A percentile compares a stretch with the other conserved stretches of the same genome.
phyloP scores from a whole-genome alignment of 306 rosid genomes.

The Pueraria montana region DNA sequence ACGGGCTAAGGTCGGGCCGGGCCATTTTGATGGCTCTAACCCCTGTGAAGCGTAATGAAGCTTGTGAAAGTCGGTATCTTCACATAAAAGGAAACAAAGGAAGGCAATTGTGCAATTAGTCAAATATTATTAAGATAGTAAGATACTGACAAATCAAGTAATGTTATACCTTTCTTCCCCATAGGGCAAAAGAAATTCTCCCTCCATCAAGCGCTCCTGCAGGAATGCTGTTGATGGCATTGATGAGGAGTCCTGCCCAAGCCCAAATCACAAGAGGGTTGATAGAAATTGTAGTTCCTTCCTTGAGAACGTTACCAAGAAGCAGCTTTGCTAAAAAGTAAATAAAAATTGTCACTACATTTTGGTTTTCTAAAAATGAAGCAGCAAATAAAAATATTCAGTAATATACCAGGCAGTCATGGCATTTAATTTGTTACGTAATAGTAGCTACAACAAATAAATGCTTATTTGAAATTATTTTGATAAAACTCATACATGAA shows the following conservation, averaged over 20 bases:
- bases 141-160: slow-evolving; percentile 21
- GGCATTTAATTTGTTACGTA: neutral
- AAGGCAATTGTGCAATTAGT: neutral
- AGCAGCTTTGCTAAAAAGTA: slow-evolving; percentile 80
- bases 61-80: slow-evolving; percentile 61
- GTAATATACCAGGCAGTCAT: neutral
- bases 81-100: neutral
- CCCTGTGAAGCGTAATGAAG: slow-evolving; percentile 84
- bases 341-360: slow-evolving; percentile 34
- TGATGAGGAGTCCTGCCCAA: slow-evolving; percentile 99
- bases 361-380: slow-evolving; percentile 28
- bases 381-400: slow-evolving; percentile 35
- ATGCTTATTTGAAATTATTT: neutral
- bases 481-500: slow-evolving; percentile 35
- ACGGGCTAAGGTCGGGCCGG: too few relatives aligned
- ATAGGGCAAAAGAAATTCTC: slow-evolving; percentile 83
- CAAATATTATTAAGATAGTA: slow-evolving; percentile 7
- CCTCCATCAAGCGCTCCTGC: slow-evolving; percentile 99
- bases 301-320: slow-evolving; percentile 87
- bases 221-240: slow-evolving; percentile 97
- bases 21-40: too few relatives aligned
- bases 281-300: slow-evolving; percentile 85
- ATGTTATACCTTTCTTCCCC: slow-evolving; percentile 96
- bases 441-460: neutral
- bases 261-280: slow-evolving; percentile 99